These are phyloP conservation scores for Hebeloma cylindrosporum DNA, from an alignment of 768 basidiomycete genomes.

Conservation along the genomic window DNA sequence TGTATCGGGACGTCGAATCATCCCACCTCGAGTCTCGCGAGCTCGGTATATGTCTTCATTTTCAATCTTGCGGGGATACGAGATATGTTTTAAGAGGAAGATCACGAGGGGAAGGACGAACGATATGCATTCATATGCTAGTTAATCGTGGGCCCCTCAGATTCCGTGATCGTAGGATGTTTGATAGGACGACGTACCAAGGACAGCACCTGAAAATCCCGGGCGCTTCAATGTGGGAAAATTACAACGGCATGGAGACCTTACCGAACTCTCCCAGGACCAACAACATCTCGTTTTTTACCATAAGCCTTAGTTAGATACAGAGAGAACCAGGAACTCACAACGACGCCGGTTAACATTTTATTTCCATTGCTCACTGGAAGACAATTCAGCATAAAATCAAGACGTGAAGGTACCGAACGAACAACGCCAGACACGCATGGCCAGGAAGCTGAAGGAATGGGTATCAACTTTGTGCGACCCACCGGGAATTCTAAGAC, in stretches of 20 bases:
- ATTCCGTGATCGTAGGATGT: neutral
- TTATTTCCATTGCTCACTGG: constrained; percentile 28
- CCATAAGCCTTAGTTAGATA: neutral
- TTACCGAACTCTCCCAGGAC: constrained; percentile 29
- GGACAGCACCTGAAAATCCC: constrained; percentile 19
- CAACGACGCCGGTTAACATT: constrained; percentile 18
- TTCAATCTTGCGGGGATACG: constrained; percentile 24
- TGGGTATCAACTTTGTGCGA: neutral
- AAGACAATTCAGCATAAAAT: constrained; percentile 4
- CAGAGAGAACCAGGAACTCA: no score
- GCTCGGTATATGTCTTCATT: constrained; percentile 35
- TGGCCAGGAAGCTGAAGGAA: constrained; percentile 28
- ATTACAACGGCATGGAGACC: no score
- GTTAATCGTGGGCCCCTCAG: neutral
- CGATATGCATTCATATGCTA: constrained; percentile 39
- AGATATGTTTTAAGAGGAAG: neutral
- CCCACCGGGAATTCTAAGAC: neutral
- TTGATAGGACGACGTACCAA: constrained; percentile 15
- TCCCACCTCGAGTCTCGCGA: constrained; percentile 37
- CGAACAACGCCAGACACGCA: constrained; percentile 30
- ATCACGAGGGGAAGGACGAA: constrained; percentile 24
- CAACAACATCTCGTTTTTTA: constrained; percentile 15
- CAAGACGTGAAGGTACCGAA: neutral
- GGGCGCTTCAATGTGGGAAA: no score
- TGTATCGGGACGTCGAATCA: no score